A percentile compares a stretch with the other conserved stretches of the same genome.
Conservation (phyloP, 805 yeast genomes). For the Candida montana region DNA sequence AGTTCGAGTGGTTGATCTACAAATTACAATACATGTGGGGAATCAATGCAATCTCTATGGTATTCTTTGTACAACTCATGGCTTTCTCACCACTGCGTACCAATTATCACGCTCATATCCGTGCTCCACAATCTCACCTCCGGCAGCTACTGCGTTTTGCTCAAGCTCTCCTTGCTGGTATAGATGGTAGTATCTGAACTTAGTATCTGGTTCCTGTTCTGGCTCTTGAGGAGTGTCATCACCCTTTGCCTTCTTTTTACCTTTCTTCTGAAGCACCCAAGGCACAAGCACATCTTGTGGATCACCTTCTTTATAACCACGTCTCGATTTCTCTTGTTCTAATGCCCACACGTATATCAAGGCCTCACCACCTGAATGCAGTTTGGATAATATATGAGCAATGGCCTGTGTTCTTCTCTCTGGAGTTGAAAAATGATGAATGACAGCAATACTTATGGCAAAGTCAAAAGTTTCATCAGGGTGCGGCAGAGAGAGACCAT, state of each 20-base stretch:
- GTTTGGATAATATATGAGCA: conserved; percentile 53
- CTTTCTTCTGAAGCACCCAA: conserved; percentile 71
- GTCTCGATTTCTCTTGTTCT: conserved; percentile 80
- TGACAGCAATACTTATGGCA: conserved; percentile 92
- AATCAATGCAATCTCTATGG: too few species aligned
- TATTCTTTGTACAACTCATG: too few species aligned
- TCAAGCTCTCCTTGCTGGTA: conserved; percentile 81
- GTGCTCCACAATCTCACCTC: conserved; percentile 55
- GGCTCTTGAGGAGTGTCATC: conserved; percentile 7
- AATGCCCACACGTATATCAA: conserved; percentile 95
- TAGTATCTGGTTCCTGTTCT: conserved; percentile 37
- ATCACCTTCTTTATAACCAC: conserved; percentile 90
- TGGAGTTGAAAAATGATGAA: conserved; percentile 89
- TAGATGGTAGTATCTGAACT: conserved; percentile 83
- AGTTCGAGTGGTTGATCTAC: too few species aligned
- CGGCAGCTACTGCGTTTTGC: conserved; percentile 64
- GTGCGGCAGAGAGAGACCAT: conserved; percentile 68
- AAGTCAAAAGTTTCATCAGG: conserved; percentile 50
- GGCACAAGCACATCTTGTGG: conserved; percentile 94
- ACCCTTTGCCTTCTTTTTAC: conserved; percentile 19
- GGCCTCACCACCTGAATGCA: conserved; percentile 59
- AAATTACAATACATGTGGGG: too few species aligned
- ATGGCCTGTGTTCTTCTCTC: conserved; percentile 78
- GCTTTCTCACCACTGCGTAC: conserved; percentile 57
- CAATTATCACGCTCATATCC: conserved; percentile 96